A percentile compares a stretch with the other conserved stretches of the same genome.
phyloP scores from a whole-genome alignment of 2,329 filamentous ascomycete genomes.

The Sporothrix curviconia region DNA sequence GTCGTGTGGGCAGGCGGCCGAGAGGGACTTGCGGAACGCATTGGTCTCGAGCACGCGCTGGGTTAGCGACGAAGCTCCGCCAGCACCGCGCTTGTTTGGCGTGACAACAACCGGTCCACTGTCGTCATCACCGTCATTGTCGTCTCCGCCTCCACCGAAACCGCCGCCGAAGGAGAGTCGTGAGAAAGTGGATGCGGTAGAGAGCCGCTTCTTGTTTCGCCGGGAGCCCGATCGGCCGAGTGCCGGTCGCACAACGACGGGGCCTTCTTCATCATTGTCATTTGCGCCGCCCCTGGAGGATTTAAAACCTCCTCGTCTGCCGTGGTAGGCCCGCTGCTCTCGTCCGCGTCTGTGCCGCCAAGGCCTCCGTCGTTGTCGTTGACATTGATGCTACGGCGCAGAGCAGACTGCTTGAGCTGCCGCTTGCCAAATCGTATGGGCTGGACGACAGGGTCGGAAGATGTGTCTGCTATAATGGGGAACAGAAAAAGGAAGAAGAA shows the following conservation, averaged over 20 bases:
- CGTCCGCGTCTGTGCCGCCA: not conserved
- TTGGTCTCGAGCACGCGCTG: slow-evolving; percentile 30
- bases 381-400: slow-evolving; percentile 50
- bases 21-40: slow-evolving; percentile 37
- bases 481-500: slow-evolving; percentile 18
- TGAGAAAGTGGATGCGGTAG: slow-evolving; percentile 26
- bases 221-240: slow-evolving; percentile 41
- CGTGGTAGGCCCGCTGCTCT: not conserved
- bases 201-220: slow-evolving; percentile 63
- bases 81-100: slow-evolving; percentile 42
- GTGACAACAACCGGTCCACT: slow-evolving; percentile 47
- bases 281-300: slow-evolving; percentile 10
- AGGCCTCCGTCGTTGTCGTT: slow-evolving; percentile 29
- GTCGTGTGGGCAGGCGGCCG: slow-evolving; percentile 50
- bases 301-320: not conserved
- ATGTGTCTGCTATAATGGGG: no score
- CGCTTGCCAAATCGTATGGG: slow-evolving; percentile 45
- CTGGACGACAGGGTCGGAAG: slow-evolving; percentile 29
- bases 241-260: slow-evolving; percentile 44
- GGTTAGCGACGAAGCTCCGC: slow-evolving; percentile 9
- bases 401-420: slow-evolving; percentile 50
- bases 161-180: slow-evolving; percentile 69
- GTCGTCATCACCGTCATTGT: slow-evolving; percentile 28
- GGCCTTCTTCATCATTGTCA: slow-evolving; percentile 39
- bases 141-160: slow-evolving; percentile 38